Conservation (phyloP, 768 basidiomycete genomes). For the Suillus subalutaceus region DNA sequence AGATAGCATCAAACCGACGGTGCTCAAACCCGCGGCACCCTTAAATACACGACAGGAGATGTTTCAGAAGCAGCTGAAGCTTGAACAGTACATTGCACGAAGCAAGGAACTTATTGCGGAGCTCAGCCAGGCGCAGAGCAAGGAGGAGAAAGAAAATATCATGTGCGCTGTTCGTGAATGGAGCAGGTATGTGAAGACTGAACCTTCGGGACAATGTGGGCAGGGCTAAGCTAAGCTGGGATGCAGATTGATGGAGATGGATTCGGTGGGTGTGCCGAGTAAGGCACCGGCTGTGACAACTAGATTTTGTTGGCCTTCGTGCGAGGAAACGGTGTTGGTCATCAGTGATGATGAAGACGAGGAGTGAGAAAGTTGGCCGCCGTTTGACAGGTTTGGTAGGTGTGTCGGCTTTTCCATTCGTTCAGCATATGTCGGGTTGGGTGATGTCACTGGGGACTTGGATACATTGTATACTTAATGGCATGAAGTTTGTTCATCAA, state of each 20-base stretch:
- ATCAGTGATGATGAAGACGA: constrained; percentile 55
- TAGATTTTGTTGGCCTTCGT: constrained; percentile 45
- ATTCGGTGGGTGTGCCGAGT: constrained; percentile 1
- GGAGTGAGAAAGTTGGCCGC: constrained; percentile 12
- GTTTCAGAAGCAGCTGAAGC: constrained; percentile 48
- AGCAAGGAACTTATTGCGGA: constrained; percentile 54
- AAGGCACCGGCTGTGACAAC: background rate
- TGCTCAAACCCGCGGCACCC: constrained; percentile 13
- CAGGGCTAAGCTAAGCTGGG: constrained; percentile 12
- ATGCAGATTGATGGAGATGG: constrained; percentile 17
- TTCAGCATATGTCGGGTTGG: background rate
- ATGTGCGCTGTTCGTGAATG: constrained; percentile 50
- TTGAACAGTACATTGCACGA: constrained; percentile 56
- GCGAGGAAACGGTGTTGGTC: constrained; percentile 44
- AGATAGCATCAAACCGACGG: constrained; percentile 41
- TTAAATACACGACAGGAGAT: constrained; percentile 34
- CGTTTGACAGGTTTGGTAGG: constrained; percentile 9
- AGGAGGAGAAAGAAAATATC: constrained; percentile 53
- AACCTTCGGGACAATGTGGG: background rate
- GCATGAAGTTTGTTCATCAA: background rate
- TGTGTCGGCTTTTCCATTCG: constrained; percentile 9
- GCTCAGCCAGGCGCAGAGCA: constrained; percentile 47
- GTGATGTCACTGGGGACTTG: background rate
- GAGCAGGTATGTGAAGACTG: constrained; percentile 49
- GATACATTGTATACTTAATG: constrained; percentile 8